These are phyloP conservation scores for Carex cristatella DNA, from an alignment of 176 grass and related monocot species.

Conservation along the genomic window DNA sequence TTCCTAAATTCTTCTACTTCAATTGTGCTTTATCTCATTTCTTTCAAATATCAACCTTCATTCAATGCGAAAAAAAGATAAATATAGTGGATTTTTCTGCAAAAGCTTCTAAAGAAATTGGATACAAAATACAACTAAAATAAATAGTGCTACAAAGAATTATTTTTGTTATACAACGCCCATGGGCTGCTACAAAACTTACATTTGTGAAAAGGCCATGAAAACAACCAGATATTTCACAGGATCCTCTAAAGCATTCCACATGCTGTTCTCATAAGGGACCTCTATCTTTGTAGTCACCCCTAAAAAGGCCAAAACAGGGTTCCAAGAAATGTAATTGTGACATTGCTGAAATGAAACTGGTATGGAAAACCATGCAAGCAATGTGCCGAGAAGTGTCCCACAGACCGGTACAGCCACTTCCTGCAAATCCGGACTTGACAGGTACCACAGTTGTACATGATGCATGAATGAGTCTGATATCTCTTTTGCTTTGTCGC, in stretches of 20 bases:
- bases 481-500: slow-evolving; percentile 54
- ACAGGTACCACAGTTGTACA: slow-evolving; percentile 42
- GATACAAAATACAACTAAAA: neutral
- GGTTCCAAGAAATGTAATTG: slow-evolving; percentile 49
- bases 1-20: neutral
- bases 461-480: slow-evolving; percentile 45
- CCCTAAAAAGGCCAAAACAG: slow-evolving; percentile 44
- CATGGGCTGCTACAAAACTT: slow-evolving; percentile 21
- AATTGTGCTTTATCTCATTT: neutral
- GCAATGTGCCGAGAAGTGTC: slow-evolving; percentile 54
- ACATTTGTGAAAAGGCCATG: slow-evolving; percentile 92
- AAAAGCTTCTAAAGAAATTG: slow-evolving; percentile 3
- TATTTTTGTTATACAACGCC: neutral
- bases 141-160: slow-evolving; percentile 12
- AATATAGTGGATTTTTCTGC: neutral
- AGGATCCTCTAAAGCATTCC: slow-evolving; percentile 81
- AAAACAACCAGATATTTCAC: slow-evolving; percentile 78
- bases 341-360: slow-evolving; percentile 57
- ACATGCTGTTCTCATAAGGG: slow-evolving; percentile 67
- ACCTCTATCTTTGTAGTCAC: slow-evolving; percentile 35
- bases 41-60: neutral
- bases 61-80: neutral
- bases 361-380: slow-evolving; percentile 82
- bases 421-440: slow-evolving; percentile 58
- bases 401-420: slow-evolving; percentile 58